A percentile compares a stretch with the other conserved stretches of the same genome.
These are phyloP conservation scores for Penicillium sclerotigenum DNA, from an alignment of 2,329 filamentous ascomycete genomes.

Conservation along the genomic window DNA sequence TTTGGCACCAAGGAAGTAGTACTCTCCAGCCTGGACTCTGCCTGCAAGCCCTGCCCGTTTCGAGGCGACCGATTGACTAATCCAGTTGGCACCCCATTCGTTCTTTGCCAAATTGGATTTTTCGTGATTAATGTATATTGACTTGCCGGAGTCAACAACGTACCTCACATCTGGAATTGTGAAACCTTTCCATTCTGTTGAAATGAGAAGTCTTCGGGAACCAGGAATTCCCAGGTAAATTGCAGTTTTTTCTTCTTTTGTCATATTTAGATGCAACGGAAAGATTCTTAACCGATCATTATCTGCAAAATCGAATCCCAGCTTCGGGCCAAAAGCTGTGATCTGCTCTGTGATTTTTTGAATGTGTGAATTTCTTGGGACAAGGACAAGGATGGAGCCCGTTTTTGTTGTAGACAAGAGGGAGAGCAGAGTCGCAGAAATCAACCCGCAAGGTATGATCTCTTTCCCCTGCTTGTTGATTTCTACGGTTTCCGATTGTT, in stretches of 20 bases:
- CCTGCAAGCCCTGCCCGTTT: constrained; percentile 53
- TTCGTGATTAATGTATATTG: too few species aligned
- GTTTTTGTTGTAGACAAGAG: constrained; percentile 43
- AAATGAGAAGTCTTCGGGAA: constrained; percentile 49
- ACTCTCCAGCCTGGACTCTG: constrained; percentile 48
- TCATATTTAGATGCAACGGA: constrained; percentile 45
- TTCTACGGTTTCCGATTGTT: background rate
- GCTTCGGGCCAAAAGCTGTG: constrained; percentile 9
- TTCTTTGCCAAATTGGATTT: constrained; percentile 37
- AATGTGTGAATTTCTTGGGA: constrained; percentile 47
- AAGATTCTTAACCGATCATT: constrained; percentile 42
- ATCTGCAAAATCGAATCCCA: constrained; percentile 45
- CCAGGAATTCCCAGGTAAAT: constrained; percentile 32
- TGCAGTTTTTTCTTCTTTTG: background rate
- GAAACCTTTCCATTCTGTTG: constrained; percentile 52
- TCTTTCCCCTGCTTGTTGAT: background rate
- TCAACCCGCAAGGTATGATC: constrained; percentile 41
- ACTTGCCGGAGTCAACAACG: constrained; percentile 50
- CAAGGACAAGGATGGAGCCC: constrained; percentile 50
- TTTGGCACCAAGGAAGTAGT: constrained; percentile 49
- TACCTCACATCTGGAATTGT: constrained; percentile 53
- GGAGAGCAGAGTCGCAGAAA: constrained; percentile 46
- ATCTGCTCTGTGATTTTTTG: constrained; percentile 33
- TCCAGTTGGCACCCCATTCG: constrained; percentile 42
- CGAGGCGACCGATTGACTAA: constrained; percentile 47